phyloP scores from a whole-genome alignment of 176 grass and related monocot genomes.

The Oryza glaberrima region DNA sequence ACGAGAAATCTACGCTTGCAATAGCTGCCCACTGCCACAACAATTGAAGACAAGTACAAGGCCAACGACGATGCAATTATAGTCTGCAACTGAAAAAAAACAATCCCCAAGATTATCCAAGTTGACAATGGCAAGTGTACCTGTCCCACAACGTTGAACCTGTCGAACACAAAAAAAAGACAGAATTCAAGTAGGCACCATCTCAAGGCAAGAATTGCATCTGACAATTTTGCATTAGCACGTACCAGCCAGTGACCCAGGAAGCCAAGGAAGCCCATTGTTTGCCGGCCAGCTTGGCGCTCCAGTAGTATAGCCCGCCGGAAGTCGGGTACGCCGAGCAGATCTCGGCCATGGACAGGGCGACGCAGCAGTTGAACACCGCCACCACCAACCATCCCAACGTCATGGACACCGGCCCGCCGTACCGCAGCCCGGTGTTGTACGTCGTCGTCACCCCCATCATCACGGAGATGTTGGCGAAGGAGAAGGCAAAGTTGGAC shows the following conservation, averaged over 20 bases:
- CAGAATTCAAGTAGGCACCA: background rate
- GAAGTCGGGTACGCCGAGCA: slow-evolving; percentile 81
- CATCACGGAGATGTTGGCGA: slow-evolving; percentile 61
- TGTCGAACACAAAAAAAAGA: slow-evolving; percentile 23
- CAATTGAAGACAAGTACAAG: background rate
- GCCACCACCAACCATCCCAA: slow-evolving; percentile 59
- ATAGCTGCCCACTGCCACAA: slow-evolving; percentile 64
- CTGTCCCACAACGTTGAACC: slow-evolving; percentile 68
- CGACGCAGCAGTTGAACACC: slow-evolving; percentile 48
- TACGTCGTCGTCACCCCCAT: slow-evolving; percentile 60
- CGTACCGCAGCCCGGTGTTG: slow-evolving; percentile 67
- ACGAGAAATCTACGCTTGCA: slow-evolving; percentile 62
- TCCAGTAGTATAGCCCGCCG: slow-evolving; percentile 88
- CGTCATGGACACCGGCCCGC: slow-evolving; percentile 62
- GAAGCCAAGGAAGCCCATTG: slow-evolving; percentile 72
- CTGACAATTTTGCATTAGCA: background rate
- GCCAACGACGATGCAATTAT: too few species aligned
- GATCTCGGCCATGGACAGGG: slow-evolving; percentile 80
- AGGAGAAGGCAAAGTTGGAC: slow-evolving; percentile 68
- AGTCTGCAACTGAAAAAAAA: background rate
- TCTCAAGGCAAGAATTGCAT: background rate
- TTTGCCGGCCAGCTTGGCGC: slow-evolving; percentile 72
- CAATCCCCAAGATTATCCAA: background rate
- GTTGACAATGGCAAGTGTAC: slow-evolving; percentile 14
- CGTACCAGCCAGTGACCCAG: slow-evolving; percentile 77